These are phyloP conservation scores for Blastocystis sp. DNA, from an alignment of 352 stramenopile species.

Conservation along the genomic window DNA sequence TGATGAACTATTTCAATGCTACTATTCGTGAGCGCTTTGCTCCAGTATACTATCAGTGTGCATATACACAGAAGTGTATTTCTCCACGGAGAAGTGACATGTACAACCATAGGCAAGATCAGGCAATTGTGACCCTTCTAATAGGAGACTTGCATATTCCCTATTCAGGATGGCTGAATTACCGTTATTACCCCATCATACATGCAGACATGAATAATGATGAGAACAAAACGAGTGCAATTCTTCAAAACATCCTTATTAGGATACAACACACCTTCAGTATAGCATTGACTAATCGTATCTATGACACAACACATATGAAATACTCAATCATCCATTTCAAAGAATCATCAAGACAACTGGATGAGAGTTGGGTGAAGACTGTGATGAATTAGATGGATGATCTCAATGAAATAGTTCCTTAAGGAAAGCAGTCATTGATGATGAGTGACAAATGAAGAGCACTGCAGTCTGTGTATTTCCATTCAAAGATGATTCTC, in stretches of 20 bases:
- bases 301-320: too few species aligned
- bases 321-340: too few species aligned
- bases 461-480: too few species aligned
- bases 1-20: neutral
- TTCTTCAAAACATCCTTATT: neutral
- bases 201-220: neutral
- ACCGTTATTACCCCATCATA: neutral
- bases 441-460: too few species aligned
- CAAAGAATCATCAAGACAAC: too few species aligned
- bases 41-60: neutral
- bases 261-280: neutral
- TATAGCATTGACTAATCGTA: too few species aligned
- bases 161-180: neutral
- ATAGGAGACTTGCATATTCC: neutral
- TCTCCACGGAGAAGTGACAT: neutral
- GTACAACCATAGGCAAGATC: conserved; percentile 34
- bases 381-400: too few species aligned
- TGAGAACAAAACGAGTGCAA: too few species aligned
- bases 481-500: too few species aligned
- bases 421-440: too few species aligned
- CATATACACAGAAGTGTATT: conserved; percentile 50
- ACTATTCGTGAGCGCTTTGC: neutral
- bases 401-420: too few species aligned
- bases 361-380: too few species aligned
- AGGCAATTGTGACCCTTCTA: conserved; percentile 5